Evolutionary conservation across 768 basidiomycete genomes (phyloP), one percentile per base, ranked within the genome.

Genomic region (Lactarius evosmus): DNA sequence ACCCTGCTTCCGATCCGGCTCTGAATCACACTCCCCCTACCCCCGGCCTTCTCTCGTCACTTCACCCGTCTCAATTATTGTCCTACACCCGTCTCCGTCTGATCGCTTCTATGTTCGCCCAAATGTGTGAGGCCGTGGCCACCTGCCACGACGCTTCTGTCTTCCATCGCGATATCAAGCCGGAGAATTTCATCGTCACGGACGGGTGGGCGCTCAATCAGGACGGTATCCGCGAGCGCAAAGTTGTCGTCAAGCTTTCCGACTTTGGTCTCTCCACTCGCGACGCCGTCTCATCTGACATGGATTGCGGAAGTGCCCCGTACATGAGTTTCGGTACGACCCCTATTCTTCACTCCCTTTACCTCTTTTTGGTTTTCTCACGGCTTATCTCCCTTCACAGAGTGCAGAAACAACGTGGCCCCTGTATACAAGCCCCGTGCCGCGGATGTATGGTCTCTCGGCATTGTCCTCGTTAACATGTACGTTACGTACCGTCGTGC

Each of bases 391-490:
- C 36, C 57, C 55, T 61, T 44, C 70, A 58, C 71, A 94, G 96
- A 98, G 80, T 98, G 97, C 78, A 89, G 96, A 74, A 98, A 98
- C 80, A 97, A 98, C 76, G 82, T 95, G 69, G 91, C 90, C 32
- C 95, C 97, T 67, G 91, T 90, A 56, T 99, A 99, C 80, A 84
- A 85, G 67, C 95, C 96, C 66, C 90, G 89, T 70, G 91, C 92
- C 62, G 97, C 97, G 66, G 96, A 99, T 77, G 94, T 99, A 59
- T 99, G 94, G 96, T 98, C 96, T 29, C 83, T 99, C 70, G 96
- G 96, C 66, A 97, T 99, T 74, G 97, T 99, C 68, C 85, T 99
- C 70, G 93, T 99, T 82, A 99, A 99, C 76, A 95, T 98, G 93
- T 91, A 70, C 38, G 86, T 80, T 22, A 16, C 55, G 17, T 51